Evolutionary conservation across 2,329 filamentous ascomycete genomes (phyloP), one percentile per base, ranked within the genome.

Genomic region (Colletotrichum spinosum): DNA sequence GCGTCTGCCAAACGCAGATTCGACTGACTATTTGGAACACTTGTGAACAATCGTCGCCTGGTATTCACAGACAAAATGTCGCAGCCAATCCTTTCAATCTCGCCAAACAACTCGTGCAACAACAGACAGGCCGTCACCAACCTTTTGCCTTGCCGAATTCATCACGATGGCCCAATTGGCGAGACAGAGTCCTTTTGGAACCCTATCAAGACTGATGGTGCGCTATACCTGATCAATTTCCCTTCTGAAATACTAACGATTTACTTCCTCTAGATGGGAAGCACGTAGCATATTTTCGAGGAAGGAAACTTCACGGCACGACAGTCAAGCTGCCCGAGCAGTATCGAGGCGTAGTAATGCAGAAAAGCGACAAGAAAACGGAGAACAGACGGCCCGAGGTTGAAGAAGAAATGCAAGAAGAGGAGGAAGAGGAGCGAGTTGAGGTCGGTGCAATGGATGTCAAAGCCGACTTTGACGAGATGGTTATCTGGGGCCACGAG

Each of bases 401-500:
- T 12, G 73, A 77, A 41, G 81, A 83, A 2, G 74, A 80, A 1
- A 72, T 78, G 2, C 25, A 25, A 25, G 25, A 25, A 25, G 81
- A 83, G 9, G 78, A 84, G 13, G 79, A 81, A 1, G 79, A 42
- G 25, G 35, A 34, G 10, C 79, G 81, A 13, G 72, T 80, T 45
- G 71, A 74, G 8, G 75, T 86, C 1, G 85, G 88, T 9, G 82
- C 82, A 17, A 79, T 95, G 70, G 84, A 91, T 55, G 81, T 87
- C 48, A 82, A 89, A 17, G 89, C 88, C 1, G 83, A 83, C 13
- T 97, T 97, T 73, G 88, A 93, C 7, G 83, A 91, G 59, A 76
- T 97, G 55, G 79, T 93, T 3, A 84, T 97, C n/a, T 98, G 94
- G 94, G 90, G 87, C 0, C 94, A 97, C 75, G 94, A 96, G 70